Percentiles rank a stretch among this genome's conserved stretches.
Evolutionary conservation across 441 rosid species (phyloP).

Genomic region (Cnidoscolus chayamansa): DNA sequence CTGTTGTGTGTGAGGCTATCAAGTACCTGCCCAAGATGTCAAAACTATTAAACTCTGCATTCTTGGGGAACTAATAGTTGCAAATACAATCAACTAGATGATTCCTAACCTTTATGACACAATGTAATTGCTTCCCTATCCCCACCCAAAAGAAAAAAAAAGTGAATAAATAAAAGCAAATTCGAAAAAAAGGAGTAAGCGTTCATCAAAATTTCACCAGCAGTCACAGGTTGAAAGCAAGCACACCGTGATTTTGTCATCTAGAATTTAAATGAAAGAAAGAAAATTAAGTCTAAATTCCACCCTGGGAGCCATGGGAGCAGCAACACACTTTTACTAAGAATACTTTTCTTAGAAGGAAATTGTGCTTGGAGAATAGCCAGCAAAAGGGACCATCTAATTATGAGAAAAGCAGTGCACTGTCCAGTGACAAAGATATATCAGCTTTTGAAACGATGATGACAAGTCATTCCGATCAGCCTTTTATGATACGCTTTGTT

Average conservation of each 20-base stretch:
- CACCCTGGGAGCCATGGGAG: conserved; percentile 4
- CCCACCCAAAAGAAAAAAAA: background rate
- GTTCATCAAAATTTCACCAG: background rate
- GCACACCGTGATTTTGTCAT: background rate
- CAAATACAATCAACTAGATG: background rate
- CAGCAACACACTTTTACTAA: background rate
- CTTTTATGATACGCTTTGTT: conserved; percentile 10
- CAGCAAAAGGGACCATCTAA: conserved; percentile 20
- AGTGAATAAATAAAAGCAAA: background rate
- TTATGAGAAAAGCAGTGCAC: conserved; percentile 22
- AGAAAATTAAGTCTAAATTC: background rate
- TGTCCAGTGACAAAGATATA: conserved; percentile 16
- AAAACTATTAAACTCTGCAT: background rate
- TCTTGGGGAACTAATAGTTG: background rate
- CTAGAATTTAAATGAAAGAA: background rate
- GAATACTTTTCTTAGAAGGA: conserved; percentile 17
- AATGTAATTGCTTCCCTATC: too few relatives aligned
- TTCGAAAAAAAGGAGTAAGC: too few relatives aligned
- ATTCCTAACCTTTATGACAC: background rate
- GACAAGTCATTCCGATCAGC: conserved; percentile 8
- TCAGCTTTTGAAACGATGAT: conserved; percentile 23
- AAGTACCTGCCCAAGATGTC: conserved; percentile 53
- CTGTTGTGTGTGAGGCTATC: conserved; percentile 92
- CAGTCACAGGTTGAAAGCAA: background rate
- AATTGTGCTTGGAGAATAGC: conserved; percentile 5